Percentiles rank a stretch among this genome's conserved stretches.
Evolutionary conservation across 371 early-diverging fungal species (phyloP).

Genomic region (Apophysomyces trapeziformis): DNA sequence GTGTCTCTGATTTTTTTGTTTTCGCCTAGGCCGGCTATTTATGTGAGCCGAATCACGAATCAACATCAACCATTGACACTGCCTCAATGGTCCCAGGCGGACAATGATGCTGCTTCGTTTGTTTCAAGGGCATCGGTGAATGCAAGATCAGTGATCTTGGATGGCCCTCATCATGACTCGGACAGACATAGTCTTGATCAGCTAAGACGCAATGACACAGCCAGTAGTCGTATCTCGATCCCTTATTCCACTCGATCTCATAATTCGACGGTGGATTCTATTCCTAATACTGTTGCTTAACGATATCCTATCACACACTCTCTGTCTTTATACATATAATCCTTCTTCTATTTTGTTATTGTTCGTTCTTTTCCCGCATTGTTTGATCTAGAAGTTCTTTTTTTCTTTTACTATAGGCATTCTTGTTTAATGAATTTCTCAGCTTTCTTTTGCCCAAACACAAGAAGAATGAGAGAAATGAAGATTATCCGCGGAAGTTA

Average conservation of each 20-base stretch:
- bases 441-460: neutral
- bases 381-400: neutral
- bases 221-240: slow-evolving; percentile 15
- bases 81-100: slow-evolving; percentile 44
- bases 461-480: neutral
- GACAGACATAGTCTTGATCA: slow-evolving; percentile 12
- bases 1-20: neutral
- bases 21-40: slow-evolving; percentile 32
- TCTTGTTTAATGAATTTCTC: too few relatives aligned
- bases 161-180: neutral
- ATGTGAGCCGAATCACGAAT: slow-evolving; percentile 48
- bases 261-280: slow-evolving; percentile 11
- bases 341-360: neutral
- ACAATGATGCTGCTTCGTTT: slow-evolving; percentile 31
- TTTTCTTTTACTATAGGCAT: too few relatives aligned
- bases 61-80: slow-evolving; percentile 37
- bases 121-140: slow-evolving; percentile 13
- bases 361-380: slow-evolving; percentile 2
- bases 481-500: too few relatives aligned
- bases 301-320: too few relatives aligned
- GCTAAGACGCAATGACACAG: slow-evolving; percentile 18
- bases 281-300: slow-evolving; percentile 12
- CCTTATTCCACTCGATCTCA: slow-evolving; percentile 7
- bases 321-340: slow-evolving; percentile 1
- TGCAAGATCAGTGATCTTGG: neutral